Evolutionary conservation across 331 rosid species (phyloP).

Genomic region (Acacia concinna): DNA sequence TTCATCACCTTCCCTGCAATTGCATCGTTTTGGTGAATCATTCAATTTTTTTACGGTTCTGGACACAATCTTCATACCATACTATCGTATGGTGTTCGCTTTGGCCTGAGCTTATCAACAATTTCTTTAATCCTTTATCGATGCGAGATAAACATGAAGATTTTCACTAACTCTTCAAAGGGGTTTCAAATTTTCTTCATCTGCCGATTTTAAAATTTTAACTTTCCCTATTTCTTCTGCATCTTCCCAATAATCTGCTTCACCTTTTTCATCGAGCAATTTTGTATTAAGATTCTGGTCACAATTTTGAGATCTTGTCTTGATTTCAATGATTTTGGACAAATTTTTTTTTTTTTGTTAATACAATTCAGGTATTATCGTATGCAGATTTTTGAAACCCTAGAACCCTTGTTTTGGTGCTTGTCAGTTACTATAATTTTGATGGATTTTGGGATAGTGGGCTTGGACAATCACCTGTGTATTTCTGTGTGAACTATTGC

Average conservation of each 20-base stretch:
- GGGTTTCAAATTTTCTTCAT: conserved; percentile 1
- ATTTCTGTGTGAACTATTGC: conserved; percentile 31
- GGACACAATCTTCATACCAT: neutral
- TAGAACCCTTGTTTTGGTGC: neutral
- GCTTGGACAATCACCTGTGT: neutral
- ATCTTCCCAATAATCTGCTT: neutral
- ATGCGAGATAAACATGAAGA: neutral
- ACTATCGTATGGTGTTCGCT: neutral
- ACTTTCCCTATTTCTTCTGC: neutral
- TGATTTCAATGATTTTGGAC: neutral
- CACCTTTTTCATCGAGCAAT: neutral
- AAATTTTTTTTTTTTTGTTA: neutral
- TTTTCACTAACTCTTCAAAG: neutral
- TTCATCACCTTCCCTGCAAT: neutral
- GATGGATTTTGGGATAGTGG: neutral
- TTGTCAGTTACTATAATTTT: neutral
- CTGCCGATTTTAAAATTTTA: conserved; percentile 12
- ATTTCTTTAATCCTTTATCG: neutral
- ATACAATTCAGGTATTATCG: neutral
- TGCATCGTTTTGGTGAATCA: neutral
- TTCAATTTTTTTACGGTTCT: neutral
- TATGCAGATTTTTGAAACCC: neutral
- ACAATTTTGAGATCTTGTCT: neutral
- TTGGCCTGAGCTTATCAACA: neutral
- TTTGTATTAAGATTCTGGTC: neutral